Percentiles rank a stretch among this genome's conserved stretches.
phyloP scores from a whole-genome alignment of 2,329 filamentous ascomycete genomes.

The Colletotrichum navitas region DNA sequence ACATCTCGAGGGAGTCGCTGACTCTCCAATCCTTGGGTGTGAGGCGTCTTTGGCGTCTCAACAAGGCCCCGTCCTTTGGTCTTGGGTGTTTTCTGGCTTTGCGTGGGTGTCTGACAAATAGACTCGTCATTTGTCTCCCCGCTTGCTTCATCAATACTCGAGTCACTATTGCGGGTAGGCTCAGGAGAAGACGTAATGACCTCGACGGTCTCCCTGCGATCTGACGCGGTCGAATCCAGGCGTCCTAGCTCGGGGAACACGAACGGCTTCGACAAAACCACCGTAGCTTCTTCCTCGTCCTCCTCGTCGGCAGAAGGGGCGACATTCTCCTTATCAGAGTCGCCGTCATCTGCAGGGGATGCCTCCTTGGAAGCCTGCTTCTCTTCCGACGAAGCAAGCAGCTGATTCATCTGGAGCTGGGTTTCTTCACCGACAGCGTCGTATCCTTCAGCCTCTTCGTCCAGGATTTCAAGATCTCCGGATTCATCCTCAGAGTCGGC shows the following conservation, averaged over 20 bases:
- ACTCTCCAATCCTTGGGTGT: slow-evolving; percentile 56
- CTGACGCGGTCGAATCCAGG: not conserved
- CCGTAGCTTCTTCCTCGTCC: slow-evolving; percentile 31
- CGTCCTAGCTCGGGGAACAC: slow-evolving; percentile 16
- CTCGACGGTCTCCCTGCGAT: slow-evolving; percentile 38
- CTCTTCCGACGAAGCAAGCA: slow-evolving; percentile 41
- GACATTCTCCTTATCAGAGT: slow-evolving; percentile 41
- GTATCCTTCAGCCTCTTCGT: slow-evolving; percentile 42
- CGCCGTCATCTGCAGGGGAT: slow-evolving; percentile 29
- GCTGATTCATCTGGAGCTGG: slow-evolving; percentile 36
- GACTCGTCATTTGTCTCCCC: slow-evolving; percentile 24
- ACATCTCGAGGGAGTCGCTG: slow-evolving; percentile 65
- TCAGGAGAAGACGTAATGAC: slow-evolving; percentile 36
- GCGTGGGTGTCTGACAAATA: slow-evolving; percentile 30
- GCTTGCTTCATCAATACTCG: slow-evolving; percentile 9
- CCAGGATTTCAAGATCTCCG: slow-evolving; percentile 36
- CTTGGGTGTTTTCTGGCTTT: slow-evolving; percentile 24
- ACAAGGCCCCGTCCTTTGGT: not conserved
- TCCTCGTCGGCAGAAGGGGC: slow-evolving; percentile 26
- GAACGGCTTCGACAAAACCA: slow-evolving; percentile 31
- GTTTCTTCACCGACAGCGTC: slow-evolving; percentile 42
- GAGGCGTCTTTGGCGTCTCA: slow-evolving; percentile 47
- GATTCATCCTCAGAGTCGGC: slow-evolving; percentile 64
- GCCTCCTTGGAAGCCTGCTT: slow-evolving; percentile 11
- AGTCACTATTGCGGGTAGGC: slow-evolving; percentile 20